Evolutionary conservation across 257 asterid species (phyloP).

Genomic region (Solanum stenotomum): DNA sequence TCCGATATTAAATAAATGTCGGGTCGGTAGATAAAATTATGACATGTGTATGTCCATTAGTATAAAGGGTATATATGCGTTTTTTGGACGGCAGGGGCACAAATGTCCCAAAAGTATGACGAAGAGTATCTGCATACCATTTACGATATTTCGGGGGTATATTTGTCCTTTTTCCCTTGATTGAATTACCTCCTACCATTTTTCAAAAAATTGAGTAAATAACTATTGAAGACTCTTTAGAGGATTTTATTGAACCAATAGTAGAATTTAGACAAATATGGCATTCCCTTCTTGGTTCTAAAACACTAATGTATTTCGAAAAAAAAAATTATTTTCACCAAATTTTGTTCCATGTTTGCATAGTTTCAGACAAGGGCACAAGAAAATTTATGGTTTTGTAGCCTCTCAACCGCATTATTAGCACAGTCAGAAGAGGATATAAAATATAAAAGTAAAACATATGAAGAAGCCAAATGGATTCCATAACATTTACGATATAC

Average conservation of each 20-base stretch:
- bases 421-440: not conserved
- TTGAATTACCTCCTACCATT: too few relatives aligned
- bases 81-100: too few relatives aligned
- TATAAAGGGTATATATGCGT: too few relatives aligned
- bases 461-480: not conserved
- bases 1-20: too few relatives aligned
- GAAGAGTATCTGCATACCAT: too few relatives aligned
- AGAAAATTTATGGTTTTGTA: not conserved
- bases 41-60: too few relatives aligned
- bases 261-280: not conserved
- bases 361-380: not conserved
- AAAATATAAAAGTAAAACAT: not conserved
- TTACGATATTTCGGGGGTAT: too few relatives aligned
- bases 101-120: too few relatives aligned
- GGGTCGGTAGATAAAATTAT: too few relatives aligned
- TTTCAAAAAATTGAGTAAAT: too few relatives aligned
- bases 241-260: not conserved
- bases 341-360: not conserved
- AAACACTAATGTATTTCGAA: not conserved
- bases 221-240: not conserved
- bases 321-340: too few relatives aligned
- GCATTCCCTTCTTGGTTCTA: not conserved
- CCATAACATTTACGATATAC: not conserved
- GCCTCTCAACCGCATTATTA: not conserved
- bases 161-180: too few relatives aligned